A percentile compares a stretch with the other conserved stretches of the same genome.
Evolutionary conservation across 768 basidiomycete genomes (phyloP).

Genomic region (Fistulinella prunicolor): DNA sequence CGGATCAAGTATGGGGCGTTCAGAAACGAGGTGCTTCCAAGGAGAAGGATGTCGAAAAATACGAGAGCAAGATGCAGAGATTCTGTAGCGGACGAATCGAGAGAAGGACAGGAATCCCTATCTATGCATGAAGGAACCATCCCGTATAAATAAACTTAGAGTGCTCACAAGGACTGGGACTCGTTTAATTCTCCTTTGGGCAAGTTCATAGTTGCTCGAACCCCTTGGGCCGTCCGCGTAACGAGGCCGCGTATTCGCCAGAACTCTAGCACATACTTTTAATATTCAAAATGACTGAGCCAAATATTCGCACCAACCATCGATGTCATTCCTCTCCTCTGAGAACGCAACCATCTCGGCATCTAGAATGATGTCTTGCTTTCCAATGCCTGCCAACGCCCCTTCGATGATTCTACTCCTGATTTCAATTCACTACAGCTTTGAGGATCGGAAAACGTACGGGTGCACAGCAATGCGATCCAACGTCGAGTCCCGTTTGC

Average conservation of each 20-base stretch:
- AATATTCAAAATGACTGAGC: neutral
- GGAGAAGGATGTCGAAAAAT: conserved; percentile 82
- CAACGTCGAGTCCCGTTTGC: conserved; percentile 73
- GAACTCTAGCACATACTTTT: conserved; percentile 51
- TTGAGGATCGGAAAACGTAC: conserved; percentile 20
- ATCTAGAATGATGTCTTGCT: conserved; percentile 56
- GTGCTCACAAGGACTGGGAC: conserved; percentile 19
- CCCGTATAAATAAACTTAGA: conserved; percentile 3
- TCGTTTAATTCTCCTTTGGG: conserved; percentile 19
- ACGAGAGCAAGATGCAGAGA: conserved; percentile 70
- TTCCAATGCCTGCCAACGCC: conserved; percentile 47
- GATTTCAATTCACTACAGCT: neutral
- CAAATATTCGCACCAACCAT: conserved; percentile 49
- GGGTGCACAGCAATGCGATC: conserved; percentile 69
- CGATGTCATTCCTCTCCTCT: conserved; percentile 52
- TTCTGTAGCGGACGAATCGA: conserved; percentile 37
- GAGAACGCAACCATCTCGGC: conserved; percentile 91
- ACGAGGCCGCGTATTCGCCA: conserved; percentile 68
- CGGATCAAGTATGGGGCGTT: conserved; percentile 55
- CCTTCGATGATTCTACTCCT: conserved; percentile 52
- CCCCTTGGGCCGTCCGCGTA: conserved; percentile 53
- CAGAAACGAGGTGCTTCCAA: conserved; percentile 61
- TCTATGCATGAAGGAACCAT: neutral
- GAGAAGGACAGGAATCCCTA: conserved; percentile 41
- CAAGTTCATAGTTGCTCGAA: conserved; percentile 35